Percentiles rank a stretch among this genome's conserved stretches.
Evolutionary conservation across 2,329 filamentous ascomycete genomes (phyloP).

Genomic region (Stagonosporopsis vannaccii): DNA sequence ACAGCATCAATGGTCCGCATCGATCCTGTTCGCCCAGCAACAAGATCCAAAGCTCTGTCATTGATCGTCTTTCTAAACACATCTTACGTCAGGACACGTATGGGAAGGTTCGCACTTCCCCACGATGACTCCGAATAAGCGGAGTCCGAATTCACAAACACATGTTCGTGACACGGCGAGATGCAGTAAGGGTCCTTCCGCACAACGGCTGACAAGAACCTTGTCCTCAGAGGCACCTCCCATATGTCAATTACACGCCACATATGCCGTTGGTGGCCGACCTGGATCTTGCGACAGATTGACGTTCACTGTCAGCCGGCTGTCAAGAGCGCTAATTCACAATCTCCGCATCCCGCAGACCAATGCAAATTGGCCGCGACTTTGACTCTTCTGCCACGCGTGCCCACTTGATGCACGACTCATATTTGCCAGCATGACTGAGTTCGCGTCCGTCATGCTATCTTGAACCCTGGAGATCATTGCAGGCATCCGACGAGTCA

Average conservation of each 20-base stretch:
- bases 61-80: neutral
- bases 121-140: neutral
- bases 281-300: neutral
- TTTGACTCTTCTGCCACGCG: neutral
- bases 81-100: neutral
- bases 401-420: neutral
- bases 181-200: neutral
- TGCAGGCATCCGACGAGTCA: neutral
- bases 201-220: neutral
- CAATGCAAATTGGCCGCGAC: neutral
- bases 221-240: neutral
- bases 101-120: neutral
- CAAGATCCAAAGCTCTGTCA: neutral
- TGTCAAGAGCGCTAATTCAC: neutral
- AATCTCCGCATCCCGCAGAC: neutral
- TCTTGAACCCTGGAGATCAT: slow-evolving; percentile 4
- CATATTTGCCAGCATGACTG: neutral
- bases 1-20: neutral
- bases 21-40: slow-evolving; percentile 5
- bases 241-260: neutral
- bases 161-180: neutral
- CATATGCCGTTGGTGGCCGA: neutral
- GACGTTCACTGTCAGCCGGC: neutral
- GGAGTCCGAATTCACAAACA: neutral
- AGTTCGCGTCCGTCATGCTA: neutral